Base-by-base conservation (phyloP, 768 basidiomycete species). In the Coprinopsis cinerea region DNA sequence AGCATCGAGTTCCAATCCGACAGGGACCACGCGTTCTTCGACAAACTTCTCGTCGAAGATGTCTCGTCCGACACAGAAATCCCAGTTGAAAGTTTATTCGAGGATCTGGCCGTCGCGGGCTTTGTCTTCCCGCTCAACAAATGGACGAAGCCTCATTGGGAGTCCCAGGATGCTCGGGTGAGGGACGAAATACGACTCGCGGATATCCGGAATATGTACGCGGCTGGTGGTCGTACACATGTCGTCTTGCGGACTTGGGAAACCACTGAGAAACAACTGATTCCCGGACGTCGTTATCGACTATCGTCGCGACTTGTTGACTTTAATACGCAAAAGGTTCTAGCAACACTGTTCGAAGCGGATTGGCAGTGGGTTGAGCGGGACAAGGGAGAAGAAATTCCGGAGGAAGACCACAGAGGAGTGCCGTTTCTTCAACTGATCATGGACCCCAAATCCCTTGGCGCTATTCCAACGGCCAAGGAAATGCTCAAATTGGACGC, bases 291-390 rank as follows among this genome's bases (percentile, higher is more conserved):
- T 9, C 56, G 59, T 7, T 79, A 74, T 51, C 70, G 76, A 3
- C 67, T 78, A 10, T 76, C 75, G 0, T 70, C 72, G 3, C 74
- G 76, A 22, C 60, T 76, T n/a, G 70, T 78, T 14, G 76, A 79
- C 53, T 78, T 77, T 56, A 79, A 77, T 46, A 70, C 72, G n/a
- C 68, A 67, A 7, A 76, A 77, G 55, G 51, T 71, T 41, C 58
- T 78, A 22, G 66, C 71, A 3, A 68, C 71, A 13, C 61, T 79
- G 6, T 67, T 79, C 24, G 74, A 76, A 57, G 58, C 70, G 26
- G 76, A 79, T 52, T 57, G 77, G 17, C 62, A 58, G n/a, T 68
- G 67, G 59, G 59, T 57, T 22, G 61, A 47, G 10, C 11, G 17
- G 26, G 36, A 41, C 23, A 15, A 47, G 25, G 47, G 53, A 27